phyloP scores from a whole-genome alignment of 1,284 basidiomycete genomes.

The Rhodotorula sp. region DNA sequence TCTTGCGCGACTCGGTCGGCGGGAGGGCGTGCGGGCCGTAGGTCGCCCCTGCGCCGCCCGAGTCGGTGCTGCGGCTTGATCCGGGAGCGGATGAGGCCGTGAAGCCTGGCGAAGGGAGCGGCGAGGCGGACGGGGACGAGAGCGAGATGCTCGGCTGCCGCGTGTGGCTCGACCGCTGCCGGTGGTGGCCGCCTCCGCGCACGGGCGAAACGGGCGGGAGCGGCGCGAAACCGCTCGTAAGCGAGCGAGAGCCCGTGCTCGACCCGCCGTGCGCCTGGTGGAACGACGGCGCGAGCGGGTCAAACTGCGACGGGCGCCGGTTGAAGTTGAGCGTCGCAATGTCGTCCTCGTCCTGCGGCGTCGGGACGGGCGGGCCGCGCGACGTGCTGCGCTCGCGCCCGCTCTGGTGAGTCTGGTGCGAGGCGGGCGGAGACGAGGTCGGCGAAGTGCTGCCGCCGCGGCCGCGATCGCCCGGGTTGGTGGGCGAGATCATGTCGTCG shows the following conservation, averaged over 20 bases:
- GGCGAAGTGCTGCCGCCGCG: background rate
- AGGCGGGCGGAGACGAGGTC: background rate
- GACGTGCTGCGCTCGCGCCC: background rate
- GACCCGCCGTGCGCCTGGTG: conserved; percentile 17
- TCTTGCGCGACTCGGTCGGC: conserved; percentile 15
- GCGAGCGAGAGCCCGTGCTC: background rate
- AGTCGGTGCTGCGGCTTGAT: background rate
- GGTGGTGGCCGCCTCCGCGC: conserved; percentile 4
- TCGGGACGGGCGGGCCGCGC: background rate
- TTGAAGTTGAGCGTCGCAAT: conserved; percentile 32
- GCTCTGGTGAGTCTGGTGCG: too few species aligned
- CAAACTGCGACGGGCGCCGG: conserved; percentile 35
- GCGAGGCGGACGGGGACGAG: conserved; percentile 5
- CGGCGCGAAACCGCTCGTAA: background rate
- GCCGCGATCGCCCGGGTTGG: background rate
- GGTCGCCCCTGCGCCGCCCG: background rate
- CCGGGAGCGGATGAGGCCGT: background rate
- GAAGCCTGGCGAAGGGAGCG: conserved; percentile 11
- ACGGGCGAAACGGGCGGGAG: conserved; percentile 5
- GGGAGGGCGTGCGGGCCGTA: conserved; percentile 7
- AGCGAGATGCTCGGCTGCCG: conserved; percentile 35
- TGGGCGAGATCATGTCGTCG: background rate
- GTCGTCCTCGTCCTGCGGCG: conserved; percentile 26
- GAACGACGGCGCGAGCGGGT: conserved; percentile 32
- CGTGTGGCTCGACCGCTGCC: conserved; percentile 23